These are phyloP conservation scores for Xylaria sp. DNA, from an alignment of 2,329 filamentous ascomycete species.

Conservation along the genomic window DNA sequence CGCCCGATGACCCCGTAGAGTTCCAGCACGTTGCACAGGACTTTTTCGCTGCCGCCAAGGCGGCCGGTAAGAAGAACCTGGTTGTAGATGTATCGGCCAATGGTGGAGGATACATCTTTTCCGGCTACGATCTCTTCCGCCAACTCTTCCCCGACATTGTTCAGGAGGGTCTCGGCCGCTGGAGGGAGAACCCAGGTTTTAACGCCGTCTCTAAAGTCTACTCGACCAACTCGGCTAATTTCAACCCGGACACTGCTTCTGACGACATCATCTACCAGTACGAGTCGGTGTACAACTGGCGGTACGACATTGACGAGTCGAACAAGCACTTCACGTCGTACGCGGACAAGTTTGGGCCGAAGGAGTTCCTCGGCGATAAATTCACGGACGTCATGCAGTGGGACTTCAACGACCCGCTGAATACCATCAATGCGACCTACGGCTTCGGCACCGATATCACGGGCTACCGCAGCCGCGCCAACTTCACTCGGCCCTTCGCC, in stretches of 20 bases:
- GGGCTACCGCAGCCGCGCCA: conserved; percentile 60
- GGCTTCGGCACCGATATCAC: conserved; percentile 60
- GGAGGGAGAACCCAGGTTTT: conserved; percentile 56
- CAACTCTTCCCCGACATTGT: conserved; percentile 62
- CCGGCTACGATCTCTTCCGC: conserved; percentile 67
- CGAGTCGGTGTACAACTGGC: conserved; percentile 63
- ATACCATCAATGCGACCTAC: conserved; percentile 55
- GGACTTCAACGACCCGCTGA: conserved; percentile 59
- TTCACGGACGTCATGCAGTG: conserved; percentile 65
- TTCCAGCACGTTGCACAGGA: conserved; percentile 50
- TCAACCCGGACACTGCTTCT: conserved; percentile 45
- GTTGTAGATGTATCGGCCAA: conserved; percentile 68
- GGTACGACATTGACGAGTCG: conserved; percentile 61
- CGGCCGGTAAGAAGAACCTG: conserved; percentile 65
- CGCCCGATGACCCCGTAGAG: conserved; percentile 45
- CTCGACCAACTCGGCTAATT: conserved; percentile 46
- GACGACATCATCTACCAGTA: conserved; percentile 54
- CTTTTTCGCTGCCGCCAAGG: conserved; percentile 51
- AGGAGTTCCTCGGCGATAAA: conserved; percentile 59
- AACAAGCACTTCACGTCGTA: conserved; percentile 62
- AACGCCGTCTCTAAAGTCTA: conserved; percentile 48
- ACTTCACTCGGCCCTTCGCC: conserved; percentile 64
- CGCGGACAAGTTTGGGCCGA: conserved; percentile 57
- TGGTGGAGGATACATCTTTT: conserved; percentile 64
- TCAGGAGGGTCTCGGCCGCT: conserved; percentile 54